Conservation (phyloP, 371 early-diverging fungal species). For the Chytridiales sp. region DNA sequence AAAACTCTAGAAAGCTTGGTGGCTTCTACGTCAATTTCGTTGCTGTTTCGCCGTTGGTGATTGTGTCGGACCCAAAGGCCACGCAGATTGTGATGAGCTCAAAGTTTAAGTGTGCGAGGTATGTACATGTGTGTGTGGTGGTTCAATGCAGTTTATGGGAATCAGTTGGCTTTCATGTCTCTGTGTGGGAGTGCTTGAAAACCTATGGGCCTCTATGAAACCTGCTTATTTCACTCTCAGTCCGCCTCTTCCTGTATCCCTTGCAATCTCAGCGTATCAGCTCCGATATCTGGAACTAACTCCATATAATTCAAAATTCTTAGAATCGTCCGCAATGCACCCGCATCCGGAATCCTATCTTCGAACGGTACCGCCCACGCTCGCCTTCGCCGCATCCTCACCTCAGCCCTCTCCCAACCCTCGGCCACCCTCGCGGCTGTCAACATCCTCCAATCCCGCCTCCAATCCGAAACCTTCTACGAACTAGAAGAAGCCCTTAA, state of each 20-base stretch:
- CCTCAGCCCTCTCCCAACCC: conserved; percentile 10
- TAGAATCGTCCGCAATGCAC: conserved; percentile 20
- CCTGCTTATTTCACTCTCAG: too few relatives aligned
- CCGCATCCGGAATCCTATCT: conserved; percentile 13
- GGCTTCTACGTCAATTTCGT: conserved; percentile 26
- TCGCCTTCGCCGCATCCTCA: conserved; percentile 1
- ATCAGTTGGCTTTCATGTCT: background rate
- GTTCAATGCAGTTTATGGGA: background rate
- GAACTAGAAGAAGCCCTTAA: conserved; percentile 19
- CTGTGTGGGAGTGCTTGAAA: too few relatives aligned
- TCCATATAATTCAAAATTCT: background rate
- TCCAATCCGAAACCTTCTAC: conserved; percentile 23
- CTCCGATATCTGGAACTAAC: too few relatives aligned
- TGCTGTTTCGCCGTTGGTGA: conserved; percentile 16
- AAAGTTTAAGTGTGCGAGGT: conserved; percentile 19
- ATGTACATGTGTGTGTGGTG: background rate
- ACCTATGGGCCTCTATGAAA: too few relatives aligned
- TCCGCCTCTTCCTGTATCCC: too few relatives aligned
- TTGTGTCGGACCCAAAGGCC: conserved; percentile 11
- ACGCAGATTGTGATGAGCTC: conserved; percentile 17
- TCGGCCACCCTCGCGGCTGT: conserved; percentile 1
- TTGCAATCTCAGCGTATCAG: too few relatives aligned
- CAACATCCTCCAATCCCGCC: conserved; percentile 12
- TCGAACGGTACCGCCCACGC: conserved; percentile 13
- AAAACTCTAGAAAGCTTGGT: conserved; percentile 12